phyloP scores from a whole-genome alignment of 805 yeast genomes.

The Teunomyces barrocoloradensis region DNA sequence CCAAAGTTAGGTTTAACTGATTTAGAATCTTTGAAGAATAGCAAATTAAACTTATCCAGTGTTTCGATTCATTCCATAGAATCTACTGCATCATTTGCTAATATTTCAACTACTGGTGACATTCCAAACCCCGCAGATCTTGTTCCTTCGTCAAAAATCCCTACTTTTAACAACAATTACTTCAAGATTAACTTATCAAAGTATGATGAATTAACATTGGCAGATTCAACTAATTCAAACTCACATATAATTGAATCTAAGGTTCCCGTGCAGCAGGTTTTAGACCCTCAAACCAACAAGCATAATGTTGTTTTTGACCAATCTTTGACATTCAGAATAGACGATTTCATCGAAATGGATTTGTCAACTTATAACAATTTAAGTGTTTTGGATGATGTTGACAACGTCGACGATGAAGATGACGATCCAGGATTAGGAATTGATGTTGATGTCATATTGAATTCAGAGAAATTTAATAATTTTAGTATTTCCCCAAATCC shows the following conservation, averaged over 20 bases:
- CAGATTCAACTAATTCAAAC: background rate
- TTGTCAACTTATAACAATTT: slow-evolving; percentile 12
- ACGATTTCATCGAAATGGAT: slow-evolving; percentile 30
- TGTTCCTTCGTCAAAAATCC: slow-evolving; percentile 22
- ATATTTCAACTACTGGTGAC: background rate
- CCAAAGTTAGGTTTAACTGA: slow-evolving; percentile 4
- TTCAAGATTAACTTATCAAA: slow-evolving; percentile 32
- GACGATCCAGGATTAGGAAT: slow-evolving; percentile 41
- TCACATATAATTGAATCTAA: slow-evolving; percentile 5
- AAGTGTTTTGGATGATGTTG: slow-evolving; percentile 24
- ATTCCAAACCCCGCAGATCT: background rate
- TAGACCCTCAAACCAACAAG: slow-evolving; percentile 16
- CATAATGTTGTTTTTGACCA: slow-evolving; percentile 28
- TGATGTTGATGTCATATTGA: slow-evolving; percentile 42
- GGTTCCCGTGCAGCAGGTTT: slow-evolving; percentile 8
- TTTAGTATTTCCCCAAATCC: slow-evolving; percentile 20
- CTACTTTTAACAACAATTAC: slow-evolving; percentile 34
- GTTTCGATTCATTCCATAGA: slow-evolving; percentile 25
- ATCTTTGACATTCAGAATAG: slow-evolving; percentile 34
- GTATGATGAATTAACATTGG: slow-evolving; percentile 30
- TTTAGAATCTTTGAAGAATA: slow-evolving; percentile 7
- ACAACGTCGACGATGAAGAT: slow-evolving; percentile 32
- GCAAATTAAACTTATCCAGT: slow-evolving; percentile 16
- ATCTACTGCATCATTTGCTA: slow-evolving; percentile 14
- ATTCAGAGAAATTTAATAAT: slow-evolving; percentile 37